A percentile compares a stretch with the other conserved stretches of the same genome.
These are phyloP conservation scores for Ceriops tagal DNA, from an alignment of 345 rosid genomes.

Conservation along the genomic window DNA sequence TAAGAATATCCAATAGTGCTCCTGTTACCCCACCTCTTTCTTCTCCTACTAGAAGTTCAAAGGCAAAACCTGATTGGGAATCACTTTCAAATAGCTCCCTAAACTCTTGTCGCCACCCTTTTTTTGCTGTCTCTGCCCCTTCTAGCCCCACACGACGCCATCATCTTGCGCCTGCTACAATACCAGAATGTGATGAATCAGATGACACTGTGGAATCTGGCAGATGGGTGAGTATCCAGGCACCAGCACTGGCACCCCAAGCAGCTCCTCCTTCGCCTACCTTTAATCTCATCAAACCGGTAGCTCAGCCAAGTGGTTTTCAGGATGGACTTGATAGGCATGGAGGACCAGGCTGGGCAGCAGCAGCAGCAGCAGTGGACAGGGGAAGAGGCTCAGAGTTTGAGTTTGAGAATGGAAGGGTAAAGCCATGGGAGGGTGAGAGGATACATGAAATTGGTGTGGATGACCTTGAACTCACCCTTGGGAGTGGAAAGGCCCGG, in stretches of 20 bases:
- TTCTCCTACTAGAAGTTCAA: conserved; percentile 28
- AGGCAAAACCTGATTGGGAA: conserved; percentile 55
- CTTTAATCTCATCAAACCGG: conserved; percentile 52
- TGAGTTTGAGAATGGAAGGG: conserved; percentile 70
- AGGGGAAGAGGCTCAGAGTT: conserved; percentile 64
- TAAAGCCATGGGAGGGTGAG: conserved; percentile 99
- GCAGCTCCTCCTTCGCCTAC: conserved; percentile 32
- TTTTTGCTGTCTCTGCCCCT: conserved; percentile 25
- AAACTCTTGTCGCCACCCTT: conserved; percentile 22
- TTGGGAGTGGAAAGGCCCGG: conserved; percentile 67
- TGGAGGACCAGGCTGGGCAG: conserved; percentile 40
- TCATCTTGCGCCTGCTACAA: conserved; percentile 22
- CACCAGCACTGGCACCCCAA: conserved; percentile 20
- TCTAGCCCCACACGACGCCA: conserved; percentile 26
- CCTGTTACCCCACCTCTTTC: conserved; percentile 38
- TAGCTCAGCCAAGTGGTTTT: conserved; percentile 35
- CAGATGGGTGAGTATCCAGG: conserved; percentile 25
- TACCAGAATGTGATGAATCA: conserved; percentile 35
- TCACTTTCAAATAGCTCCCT: conserved; percentile 50
- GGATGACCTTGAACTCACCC: conserved; percentile 97
- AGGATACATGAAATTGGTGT: conserved; percentile 90
- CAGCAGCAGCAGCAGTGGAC: conserved; percentile 31
- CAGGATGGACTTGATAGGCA: conserved; percentile 31
- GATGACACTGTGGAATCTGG: conserved; percentile 37
- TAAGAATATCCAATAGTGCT: conserved; percentile 36